Percentiles rank a stretch among this genome's conserved stretches.
Evolutionary conservation across 441 rosid genomes (phyloP).

Genomic region (Gossypium lobatum): DNA sequence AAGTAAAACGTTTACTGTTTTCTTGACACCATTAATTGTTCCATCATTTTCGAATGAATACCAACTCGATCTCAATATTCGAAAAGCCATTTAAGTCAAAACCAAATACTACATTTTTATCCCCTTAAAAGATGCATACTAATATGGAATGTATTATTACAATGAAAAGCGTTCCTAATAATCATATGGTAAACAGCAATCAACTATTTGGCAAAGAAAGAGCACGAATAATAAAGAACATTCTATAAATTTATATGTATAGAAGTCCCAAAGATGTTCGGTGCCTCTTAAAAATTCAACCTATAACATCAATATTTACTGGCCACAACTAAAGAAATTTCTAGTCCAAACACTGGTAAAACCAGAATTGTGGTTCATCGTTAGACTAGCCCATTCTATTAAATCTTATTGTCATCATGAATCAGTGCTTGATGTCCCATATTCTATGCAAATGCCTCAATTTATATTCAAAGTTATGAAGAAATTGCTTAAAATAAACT

Average conservation of each 20-base stretch:
- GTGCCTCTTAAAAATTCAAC: conserved; percentile 4
- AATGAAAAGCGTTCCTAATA: background rate
- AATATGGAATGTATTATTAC: background rate
- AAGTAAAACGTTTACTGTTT: background rate
- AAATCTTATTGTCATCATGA: background rate
- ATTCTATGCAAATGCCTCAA: background rate
- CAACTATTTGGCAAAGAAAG: background rate
- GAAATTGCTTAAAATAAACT: background rate
- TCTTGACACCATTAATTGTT: background rate
- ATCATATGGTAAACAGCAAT: background rate
- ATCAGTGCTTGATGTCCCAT: background rate
- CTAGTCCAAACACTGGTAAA: background rate
- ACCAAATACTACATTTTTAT: background rate
- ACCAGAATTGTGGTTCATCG: background rate
- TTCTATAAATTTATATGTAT: background rate
- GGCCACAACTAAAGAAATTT: background rate
- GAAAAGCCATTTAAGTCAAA: background rate
- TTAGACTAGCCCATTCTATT: background rate
- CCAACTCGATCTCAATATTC: background rate
- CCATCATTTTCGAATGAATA: background rate
- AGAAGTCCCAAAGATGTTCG: background rate
- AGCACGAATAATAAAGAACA: background rate
- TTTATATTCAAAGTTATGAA: conserved; percentile 5
- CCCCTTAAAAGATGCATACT: background rate
- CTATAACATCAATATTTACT: background rate